Evolutionary conservation across 805 yeast genomes (phyloP), one percentile per base, ranked within the genome.

Genomic region (Ogataea allantospora): DNA sequence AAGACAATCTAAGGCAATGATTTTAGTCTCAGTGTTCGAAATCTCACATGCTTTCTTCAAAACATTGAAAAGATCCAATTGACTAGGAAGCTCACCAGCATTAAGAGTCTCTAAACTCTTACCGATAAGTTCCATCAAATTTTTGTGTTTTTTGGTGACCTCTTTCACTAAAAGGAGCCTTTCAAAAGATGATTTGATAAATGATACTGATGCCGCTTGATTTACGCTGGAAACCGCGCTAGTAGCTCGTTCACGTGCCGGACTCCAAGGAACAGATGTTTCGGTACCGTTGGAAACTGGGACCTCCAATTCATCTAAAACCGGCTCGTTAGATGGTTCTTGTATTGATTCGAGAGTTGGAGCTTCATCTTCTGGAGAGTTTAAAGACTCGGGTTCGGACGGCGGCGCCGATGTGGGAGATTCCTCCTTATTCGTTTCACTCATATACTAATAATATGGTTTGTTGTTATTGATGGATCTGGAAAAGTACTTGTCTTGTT

Each of bases 1-100:
- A 40, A 93, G 74, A 46, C 91, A 76, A 57, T 91, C 97, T 47
- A 91, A 69, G 1, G 97, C 88, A 30, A 74, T 70, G 12, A 82
- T 71, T 50, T 84, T 83, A 30, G 86, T 71, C 10, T 78, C 87
- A 23, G 70, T 68, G 42, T 74, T 77, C 18, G 78, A 66, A 9
- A 81, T 71, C 51, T 87, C 88, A 58, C 95, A 86, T 4, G 87
- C 77, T 8, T 79, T 60, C 53, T 87, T 74, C 51, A 91, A 68
- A 0, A 96, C 85, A 42, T 85, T 91, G 57, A 88, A 86, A 9
- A 91, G 70, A n/a, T 73, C 61, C 19, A 63, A 65, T 23, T 74
- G 71, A 17, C 70, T 66, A 13, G 73, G 71, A 13, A 71, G 51
- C 27, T 58, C 63, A 7, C 65, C 57, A 13, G 62, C 58, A 23